Base-by-base conservation (phyloP, 495 filamentous ascomycete genomes). In the Trichoderma orchidacearum region DNA sequence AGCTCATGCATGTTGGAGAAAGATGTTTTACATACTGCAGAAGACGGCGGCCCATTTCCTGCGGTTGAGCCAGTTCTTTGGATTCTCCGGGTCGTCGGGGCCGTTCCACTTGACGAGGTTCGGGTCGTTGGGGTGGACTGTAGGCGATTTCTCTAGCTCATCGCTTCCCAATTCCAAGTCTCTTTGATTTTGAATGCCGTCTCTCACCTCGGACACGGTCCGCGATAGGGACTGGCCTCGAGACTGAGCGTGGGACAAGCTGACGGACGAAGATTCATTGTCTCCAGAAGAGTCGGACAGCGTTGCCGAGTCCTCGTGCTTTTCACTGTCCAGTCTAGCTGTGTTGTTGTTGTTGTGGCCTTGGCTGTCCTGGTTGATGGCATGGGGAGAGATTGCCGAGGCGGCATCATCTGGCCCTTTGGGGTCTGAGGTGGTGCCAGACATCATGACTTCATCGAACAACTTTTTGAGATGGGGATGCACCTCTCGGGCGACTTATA, bases 21-120 rank as follows among this genome's bases (percentile, higher is more conserved):
- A 3, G 2, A 28, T n/a, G 2, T 15, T 11, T 8, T 5, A 51
- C 48, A 6, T 25, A 54, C 53, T 59, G 28, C 81, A 70, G 60
- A 83, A 75, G 2, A 85, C 86, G 38, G 81, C 75, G 1, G 73
- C 59, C 79, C 82, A 87, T 69, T 89, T 89, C 58, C 73, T 78
- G 13, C 60, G 58, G 1, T 62, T 58, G 0, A 71, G 58, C 69
- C 79, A 83, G 63, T 84, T 83, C 64, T 78, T 75, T 2, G 82
- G 82, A 58, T 84, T 82, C 48, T 79, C 70, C 0, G 77, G 77
- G 54, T 85, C 82, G 23, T 81, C 70, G 17, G 71, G 67, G 0
- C 76, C 77, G 50, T 61, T 56, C 72, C 73, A 76, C 0, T 67
- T 68, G 2, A 75, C 55, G 58, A 72, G 58, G 27, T 69, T 63